phyloP scores from a whole-genome alignment of 139 green algal genomes.

The Mesostigma viride region DNA sequence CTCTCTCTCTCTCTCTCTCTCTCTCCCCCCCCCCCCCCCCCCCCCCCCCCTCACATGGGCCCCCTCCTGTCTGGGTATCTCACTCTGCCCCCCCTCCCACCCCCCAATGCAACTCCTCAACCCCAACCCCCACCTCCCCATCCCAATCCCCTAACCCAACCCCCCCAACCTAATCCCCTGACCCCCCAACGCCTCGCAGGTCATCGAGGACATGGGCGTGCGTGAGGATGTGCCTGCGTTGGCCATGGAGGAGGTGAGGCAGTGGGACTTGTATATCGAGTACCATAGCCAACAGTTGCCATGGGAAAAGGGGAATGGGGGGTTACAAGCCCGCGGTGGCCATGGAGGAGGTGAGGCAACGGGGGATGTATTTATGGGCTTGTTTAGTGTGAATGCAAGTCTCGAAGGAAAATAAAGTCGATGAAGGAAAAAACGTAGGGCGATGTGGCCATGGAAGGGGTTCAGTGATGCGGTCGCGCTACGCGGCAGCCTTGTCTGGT shows the following conservation, averaged over 20 bases:
- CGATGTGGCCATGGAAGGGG: background rate
- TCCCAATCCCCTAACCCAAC: too few species aligned
- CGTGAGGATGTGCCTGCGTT: constrained; percentile 21
- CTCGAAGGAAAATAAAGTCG: background rate
- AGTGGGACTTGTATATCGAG: background rate
- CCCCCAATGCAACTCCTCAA: too few species aligned
- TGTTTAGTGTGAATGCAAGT: background rate
- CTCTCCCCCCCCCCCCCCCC: too few species aligned
- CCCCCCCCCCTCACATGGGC: too few species aligned
- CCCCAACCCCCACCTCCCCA: too few species aligned
- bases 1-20: too few species aligned
- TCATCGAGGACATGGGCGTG: constrained; percentile 25
- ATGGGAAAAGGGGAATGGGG: constrained; percentile 17
- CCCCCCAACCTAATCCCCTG: too few species aligned
- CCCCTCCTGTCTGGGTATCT: too few species aligned
- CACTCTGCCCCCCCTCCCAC: too few species aligned
- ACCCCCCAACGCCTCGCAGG: too few species aligned
- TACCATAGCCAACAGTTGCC: background rate
- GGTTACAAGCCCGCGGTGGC: constrained; percentile 20
- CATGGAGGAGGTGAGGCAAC: constrained; percentile 22
- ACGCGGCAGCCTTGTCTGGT: too few species aligned
- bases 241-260: constrained; percentile 25
- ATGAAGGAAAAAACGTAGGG: background rate
- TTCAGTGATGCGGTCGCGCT: constrained; percentile 8
- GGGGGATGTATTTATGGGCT: background rate